Base-by-base conservation (phyloP, 2,329 filamentous ascomycete species). In the Neonectria neomacrospora region DNA sequence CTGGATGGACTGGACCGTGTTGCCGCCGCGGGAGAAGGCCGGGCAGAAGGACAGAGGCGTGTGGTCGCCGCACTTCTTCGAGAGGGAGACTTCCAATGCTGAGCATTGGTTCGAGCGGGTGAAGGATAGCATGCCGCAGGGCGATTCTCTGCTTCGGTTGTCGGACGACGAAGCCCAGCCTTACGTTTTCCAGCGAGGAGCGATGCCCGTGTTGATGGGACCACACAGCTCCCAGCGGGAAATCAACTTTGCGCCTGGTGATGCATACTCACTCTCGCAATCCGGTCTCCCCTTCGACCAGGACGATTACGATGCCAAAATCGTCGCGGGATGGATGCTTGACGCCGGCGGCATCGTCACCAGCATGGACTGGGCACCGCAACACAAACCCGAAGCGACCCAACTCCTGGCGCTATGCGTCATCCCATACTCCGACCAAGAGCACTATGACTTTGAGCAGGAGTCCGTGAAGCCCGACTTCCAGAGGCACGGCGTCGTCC, bases 331-430 rank as follows among this genome's bases (percentile, higher is more conserved):
- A 4, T 88, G 84, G 84, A 76, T 87, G 66, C 70, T 89, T 14
- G 83, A 89, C 61, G 78, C 82, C 0, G 85, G 84, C 11, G 86
- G 86, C 53, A 79, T 87, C 14, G 81, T 86, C 5, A 74, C 84
- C 5, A 78, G 81, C 26, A 81, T 88, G 74, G 82, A 80, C 50
- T 89, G 86, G 86, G 83, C 82, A 1, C 81, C 83, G 2, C 63
- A 67, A 9, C 67, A 75, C 2, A 69, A 72, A 3, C 74, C 74
- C 10, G 71, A 76, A 18, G 69, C 75, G 7, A 73, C 78, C 3
- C 85, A 87, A 69, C 72, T 86, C 26, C 80, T 88, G 9, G 85
- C 85, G 2, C 70, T 88, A 30, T 81, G 84, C 1, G 78, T 85
- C 3, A 76, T 83, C 7, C 85, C 86, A 1, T 81, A 83, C 60